Percentiles rank a stretch among this genome's conserved stretches.
These are phyloP conservation scores for Croton setiger DNA, from an alignment of 441 rosid species.

Conservation along the genomic window DNA sequence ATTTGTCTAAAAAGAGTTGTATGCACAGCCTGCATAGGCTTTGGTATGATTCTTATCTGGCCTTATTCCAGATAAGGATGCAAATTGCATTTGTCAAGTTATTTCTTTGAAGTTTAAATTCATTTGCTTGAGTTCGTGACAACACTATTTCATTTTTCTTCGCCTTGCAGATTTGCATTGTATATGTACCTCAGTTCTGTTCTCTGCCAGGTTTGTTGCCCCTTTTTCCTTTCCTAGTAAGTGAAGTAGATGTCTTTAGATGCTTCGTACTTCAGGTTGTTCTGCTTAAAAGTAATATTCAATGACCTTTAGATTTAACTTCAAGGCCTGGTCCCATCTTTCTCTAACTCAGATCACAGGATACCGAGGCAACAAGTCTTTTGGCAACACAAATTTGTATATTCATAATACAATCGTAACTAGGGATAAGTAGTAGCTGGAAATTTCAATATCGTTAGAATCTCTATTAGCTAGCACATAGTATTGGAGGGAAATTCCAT, in stretches of 20 bases:
- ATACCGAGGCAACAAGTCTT: not conserved
- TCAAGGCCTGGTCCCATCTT: not conserved
- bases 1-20: not conserved
- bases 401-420: not conserved
- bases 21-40: not conserved
- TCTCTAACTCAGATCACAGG: not conserved
- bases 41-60: constrained; percentile 1
- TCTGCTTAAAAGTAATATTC: not conserved
- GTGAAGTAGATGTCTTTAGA: not conserved
- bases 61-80: constrained; percentile 1
- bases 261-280: not conserved
- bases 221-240: not conserved
- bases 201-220: constrained; percentile 68
- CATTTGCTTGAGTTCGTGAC: not conserved
- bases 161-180: constrained; percentile 52
- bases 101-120: constrained; percentile 3
- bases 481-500: not conserved
- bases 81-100: not conserved
- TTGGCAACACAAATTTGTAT: not conserved
- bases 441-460: not conserved
- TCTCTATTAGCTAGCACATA: constrained; percentile 3
- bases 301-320: not conserved
- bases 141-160: constrained; percentile 18
- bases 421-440: not conserved
- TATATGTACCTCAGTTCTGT: constrained; percentile 56